phyloP scores from a whole-genome alignment of 2,329 filamentous ascomycete species.

The Fonsecaea multimorphosa region DNA sequence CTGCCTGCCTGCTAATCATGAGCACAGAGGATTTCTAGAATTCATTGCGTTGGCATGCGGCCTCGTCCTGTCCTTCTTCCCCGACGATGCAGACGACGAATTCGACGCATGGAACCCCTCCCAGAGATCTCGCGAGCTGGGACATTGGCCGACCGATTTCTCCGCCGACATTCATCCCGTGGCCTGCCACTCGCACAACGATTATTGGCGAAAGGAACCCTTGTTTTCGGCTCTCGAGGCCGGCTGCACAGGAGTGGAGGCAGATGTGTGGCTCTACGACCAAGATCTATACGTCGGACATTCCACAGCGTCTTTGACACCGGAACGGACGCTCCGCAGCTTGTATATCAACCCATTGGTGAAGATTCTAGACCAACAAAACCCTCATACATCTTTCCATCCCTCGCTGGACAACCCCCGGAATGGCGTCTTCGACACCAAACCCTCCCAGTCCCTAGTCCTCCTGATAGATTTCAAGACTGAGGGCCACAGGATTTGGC shows the following conservation, averaged over 20 bases:
- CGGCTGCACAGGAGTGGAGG: conserved; percentile 63
- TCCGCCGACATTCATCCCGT: conserved; percentile 58
- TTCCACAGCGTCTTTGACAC: conserved; percentile 54
- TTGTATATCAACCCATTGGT: conserved; percentile 62
- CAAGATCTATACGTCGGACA: conserved; percentile 64
- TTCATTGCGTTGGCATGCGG: conserved; percentile 48
- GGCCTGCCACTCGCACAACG: conserved; percentile 64
- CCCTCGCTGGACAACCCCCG: conserved; percentile 38
- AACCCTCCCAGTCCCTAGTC: conserved; percentile 56
- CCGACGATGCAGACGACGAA: conserved; percentile 49
- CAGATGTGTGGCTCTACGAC: conserved; percentile 62
- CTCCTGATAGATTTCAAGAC: conserved; percentile 61
- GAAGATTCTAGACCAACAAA: conserved; percentile 57
- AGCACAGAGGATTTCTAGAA: conserved; percentile 46
- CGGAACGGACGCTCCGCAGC: conserved; percentile 55
- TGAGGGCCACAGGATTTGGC: conserved; percentile 47
- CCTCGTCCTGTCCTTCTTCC: conserved; percentile 50
- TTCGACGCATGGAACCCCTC: conserved; percentile 50
- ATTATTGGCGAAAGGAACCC: conserved; percentile 63
- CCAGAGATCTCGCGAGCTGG: conserved; percentile 44
- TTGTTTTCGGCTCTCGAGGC: conserved; percentile 62
- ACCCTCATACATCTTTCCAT: conserved; percentile 51
- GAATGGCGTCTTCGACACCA: conserved; percentile 59
- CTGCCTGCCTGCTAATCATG: conserved; percentile 4
- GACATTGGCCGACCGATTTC: conserved; percentile 55